Percentiles rank a stretch among this genome's conserved stretches.
Evolutionary conservation across 2,329 filamentous ascomycete species (phyloP).

Genomic region (Emydomyces testavorans): DNA sequence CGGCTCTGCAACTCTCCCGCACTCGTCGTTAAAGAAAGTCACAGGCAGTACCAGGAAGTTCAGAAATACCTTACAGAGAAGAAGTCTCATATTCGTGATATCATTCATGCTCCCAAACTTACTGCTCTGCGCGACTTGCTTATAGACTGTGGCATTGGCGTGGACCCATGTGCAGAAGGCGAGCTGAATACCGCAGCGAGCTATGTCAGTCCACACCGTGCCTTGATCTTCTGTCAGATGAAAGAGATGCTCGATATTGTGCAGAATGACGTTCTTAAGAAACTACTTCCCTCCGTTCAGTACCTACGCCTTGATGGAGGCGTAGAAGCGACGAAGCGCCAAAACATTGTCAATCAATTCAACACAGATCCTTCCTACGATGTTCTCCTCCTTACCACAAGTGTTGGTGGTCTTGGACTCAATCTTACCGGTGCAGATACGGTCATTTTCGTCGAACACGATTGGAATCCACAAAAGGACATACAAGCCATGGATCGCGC

Average conservation of each 20-base stretch:
- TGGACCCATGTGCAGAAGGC: constrained; percentile 52
- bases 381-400: constrained; percentile 83
- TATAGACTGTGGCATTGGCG: constrained; percentile 96
- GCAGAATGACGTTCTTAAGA: constrained; percentile 80
- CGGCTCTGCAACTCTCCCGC: constrained; percentile 97
- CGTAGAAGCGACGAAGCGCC: constrained; percentile 83
- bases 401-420: constrained; percentile 83
- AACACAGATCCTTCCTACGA: constrained; percentile 97
- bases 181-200: constrained; percentile 51
- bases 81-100: constrained; percentile 71
- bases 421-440: constrained; percentile 96
- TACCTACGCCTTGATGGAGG: constrained; percentile 88
- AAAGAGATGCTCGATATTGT: constrained; percentile 99
- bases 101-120: constrained; percentile 82
- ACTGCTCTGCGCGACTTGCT: constrained; percentile 79
- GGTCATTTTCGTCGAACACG: constrained; percentile 98
- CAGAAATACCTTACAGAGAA: constrained; percentile 68
- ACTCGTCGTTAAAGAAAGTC: constrained; percentile 86
- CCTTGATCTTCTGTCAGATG: constrained; percentile 97
- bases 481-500: constrained; percentile 98
- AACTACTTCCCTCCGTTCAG: constrained; percentile 82
- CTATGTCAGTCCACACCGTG: constrained; percentile 90
- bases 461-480: constrained; percentile 99
- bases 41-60: constrained; percentile 79
- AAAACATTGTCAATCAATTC: constrained; percentile 98